These are phyloP conservation scores for Pseudocercospora ulei DNA, from an alignment of 2,329 filamentous ascomycete species.

Conservation along the genomic window DNA sequence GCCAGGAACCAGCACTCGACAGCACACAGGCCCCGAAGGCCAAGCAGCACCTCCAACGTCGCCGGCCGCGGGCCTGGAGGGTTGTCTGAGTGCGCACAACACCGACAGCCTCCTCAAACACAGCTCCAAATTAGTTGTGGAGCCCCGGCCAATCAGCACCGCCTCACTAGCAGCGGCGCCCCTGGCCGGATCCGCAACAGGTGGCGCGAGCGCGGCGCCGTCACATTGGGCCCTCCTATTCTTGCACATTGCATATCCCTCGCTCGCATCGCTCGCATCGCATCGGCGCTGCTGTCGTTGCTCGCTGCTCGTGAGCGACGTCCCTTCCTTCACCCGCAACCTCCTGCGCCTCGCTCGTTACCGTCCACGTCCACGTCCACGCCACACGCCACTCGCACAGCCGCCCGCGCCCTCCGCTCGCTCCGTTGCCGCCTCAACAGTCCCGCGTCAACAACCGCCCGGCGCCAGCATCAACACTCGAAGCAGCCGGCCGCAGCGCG, in stretches of 20 bases:
- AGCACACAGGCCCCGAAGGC: not conserved
- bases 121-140: not conserved
- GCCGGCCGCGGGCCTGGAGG: too few relatives aligned
- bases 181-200: constrained; percentile 1
- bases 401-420: not conserved
- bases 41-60: not conserved
- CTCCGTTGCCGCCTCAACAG: constrained; percentile 6
- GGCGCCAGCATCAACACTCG: constrained; percentile 1
- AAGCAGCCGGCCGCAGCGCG: constrained; percentile 5
- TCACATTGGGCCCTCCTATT: constrained; percentile 4
- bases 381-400: too few relatives aligned
- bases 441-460: constrained; percentile 2
- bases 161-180: not conserved
- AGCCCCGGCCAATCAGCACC: not conserved
- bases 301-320: constrained; percentile 3
- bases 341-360: constrained; percentile 4
- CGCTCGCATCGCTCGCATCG: constrained; percentile 3
- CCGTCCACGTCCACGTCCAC: constrained; percentile 1
- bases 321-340: constrained; percentile 4
- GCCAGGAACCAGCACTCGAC: constrained; percentile 2
- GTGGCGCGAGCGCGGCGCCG: constrained; percentile 3
- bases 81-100: too few relatives aligned
- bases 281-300: constrained; percentile 1
- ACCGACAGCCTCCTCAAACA: too few relatives aligned
- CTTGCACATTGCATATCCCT: not conserved